Base-by-base conservation (phyloP, 305 asterid genomes). In the Fraxinus sp. region DNA sequence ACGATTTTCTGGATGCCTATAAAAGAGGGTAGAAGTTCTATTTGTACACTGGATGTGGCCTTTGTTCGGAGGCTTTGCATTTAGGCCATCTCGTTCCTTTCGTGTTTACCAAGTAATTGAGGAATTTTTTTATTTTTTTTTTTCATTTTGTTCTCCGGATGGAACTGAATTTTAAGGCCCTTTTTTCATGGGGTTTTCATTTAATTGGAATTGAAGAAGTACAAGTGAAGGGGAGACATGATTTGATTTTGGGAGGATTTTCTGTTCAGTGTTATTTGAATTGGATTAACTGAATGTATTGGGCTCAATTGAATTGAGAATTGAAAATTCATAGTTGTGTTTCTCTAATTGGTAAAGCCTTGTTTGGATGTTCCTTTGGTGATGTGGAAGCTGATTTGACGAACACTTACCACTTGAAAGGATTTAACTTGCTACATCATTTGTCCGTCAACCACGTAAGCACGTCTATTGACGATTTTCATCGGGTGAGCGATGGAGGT, bases 81-180 rank as follows among this genome's bases (percentile, higher is more conserved):
- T 91, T 96, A 88, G 99, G 99, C 16, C 99, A 96, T 89, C 92
- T 96, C 22, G 86, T 96, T 49, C 99, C 99, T 1, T 96, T 96
- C 78, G 91, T 96, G 99, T 96, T 96, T 86, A 96, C 98, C 81
- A 94, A 91, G 98, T 96, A 88, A 82, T 80, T 74, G 41, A 28
- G 9, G 7, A 52, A 39, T 39, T 18, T 16, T 18, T 16, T 7
- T 22, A 3, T 33, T 33, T 35, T 35, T 36, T 5, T 41, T 41
- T 10, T 41, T 41, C 52, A 41, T 41, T n/a, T 71, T 5, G 37
- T 20, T 44, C 5, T 4, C 13, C 68, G 10, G 26, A 11, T 13
- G 37, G 76, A 71, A 14, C 77, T 9, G 77, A 2, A 14, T 26
- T n/a, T 7, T 55, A 6, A 13, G 37, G 41, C 10, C 1, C 0